Evolutionary conservation across 345 rosid species (phyloP).

Genomic region (Carallia brachiata): DNA sequence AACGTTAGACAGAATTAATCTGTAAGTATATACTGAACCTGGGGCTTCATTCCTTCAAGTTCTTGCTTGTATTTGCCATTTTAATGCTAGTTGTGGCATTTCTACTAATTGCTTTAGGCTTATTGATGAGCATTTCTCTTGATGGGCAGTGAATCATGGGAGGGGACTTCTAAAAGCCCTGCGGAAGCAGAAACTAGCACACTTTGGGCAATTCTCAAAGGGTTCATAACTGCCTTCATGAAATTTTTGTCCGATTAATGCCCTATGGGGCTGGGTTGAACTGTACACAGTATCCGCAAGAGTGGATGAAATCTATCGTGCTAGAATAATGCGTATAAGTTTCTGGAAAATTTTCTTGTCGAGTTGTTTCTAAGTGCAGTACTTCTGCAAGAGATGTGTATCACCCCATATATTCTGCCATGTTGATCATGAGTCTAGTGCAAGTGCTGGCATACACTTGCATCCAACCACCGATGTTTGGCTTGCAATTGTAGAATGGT

Average conservation of each 20-base stretch:
- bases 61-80: not conserved
- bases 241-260: constrained; percentile 77
- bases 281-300: not conserved
- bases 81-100: not conserved
- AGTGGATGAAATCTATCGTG: not conserved
- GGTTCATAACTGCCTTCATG: constrained; percentile 51
- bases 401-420: no score
- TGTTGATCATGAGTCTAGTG: no score
- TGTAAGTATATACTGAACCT: constrained; percentile 44
- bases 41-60: not conserved
- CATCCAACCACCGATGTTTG: no score
- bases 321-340: constrained; percentile 3
- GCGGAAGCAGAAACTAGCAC: constrained; percentile 43
- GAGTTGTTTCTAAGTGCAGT: not conserved
- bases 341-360: not conserved
- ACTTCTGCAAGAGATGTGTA: no score
- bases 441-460: no score
- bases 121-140: not conserved
- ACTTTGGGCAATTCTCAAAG: constrained; percentile 47
- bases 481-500: no score
- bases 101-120: not conserved
- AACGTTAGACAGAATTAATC: constrained; percentile 62
- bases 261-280: not conserved
- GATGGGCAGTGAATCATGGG: constrained; percentile 74
- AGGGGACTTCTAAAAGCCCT: constrained; percentile 38